These are phyloP conservation scores for Zasmidium cellare DNA, from an alignment of 2,329 filamentous ascomycete genomes.

Conservation along the genomic window DNA sequence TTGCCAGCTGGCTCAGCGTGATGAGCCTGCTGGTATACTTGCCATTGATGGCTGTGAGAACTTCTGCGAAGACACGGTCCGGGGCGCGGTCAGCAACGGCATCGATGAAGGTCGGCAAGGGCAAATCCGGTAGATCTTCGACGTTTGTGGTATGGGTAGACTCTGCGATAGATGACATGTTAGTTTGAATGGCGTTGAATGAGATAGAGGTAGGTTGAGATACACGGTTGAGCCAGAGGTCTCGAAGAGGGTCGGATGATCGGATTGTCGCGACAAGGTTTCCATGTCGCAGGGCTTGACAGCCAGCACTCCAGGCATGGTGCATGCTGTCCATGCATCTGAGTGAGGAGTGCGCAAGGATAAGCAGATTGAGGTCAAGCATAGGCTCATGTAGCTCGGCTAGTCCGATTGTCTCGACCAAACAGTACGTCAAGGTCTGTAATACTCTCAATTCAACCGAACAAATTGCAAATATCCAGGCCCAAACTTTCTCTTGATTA, in stretches of 20 bases:
- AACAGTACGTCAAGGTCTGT: too few relatives aligned
- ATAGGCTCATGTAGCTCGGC: too few relatives aligned
- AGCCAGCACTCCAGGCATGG: not conserved
- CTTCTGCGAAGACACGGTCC: constrained; percentile 2
- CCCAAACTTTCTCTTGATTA: too few relatives aligned
- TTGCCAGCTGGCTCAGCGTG: constrained; percentile 9
- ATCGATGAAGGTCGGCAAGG: constrained; percentile 4
- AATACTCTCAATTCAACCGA: too few relatives aligned
- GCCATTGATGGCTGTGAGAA: not conserved
- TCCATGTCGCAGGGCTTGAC: not conserved
- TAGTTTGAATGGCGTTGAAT: too few relatives aligned
- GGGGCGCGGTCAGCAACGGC: constrained; percentile 1
- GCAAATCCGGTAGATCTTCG: not conserved
- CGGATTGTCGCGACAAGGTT: not conserved
- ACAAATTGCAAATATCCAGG: too few relatives aligned
- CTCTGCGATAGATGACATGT: not conserved
- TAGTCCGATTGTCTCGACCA: too few relatives aligned
- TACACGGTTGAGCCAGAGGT: too few relatives aligned
- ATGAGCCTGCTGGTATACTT: not conserved
- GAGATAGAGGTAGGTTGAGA: too few relatives aligned
- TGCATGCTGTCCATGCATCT: not conserved
- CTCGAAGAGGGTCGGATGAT: not conserved
- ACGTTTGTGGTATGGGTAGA: not conserved
- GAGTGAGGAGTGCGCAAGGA: not conserved
- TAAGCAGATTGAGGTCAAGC: not conserved